Conservation (phyloP, 2,329 filamentous ascomycete genomes). For the Parafenestella ontariensis region DNA sequence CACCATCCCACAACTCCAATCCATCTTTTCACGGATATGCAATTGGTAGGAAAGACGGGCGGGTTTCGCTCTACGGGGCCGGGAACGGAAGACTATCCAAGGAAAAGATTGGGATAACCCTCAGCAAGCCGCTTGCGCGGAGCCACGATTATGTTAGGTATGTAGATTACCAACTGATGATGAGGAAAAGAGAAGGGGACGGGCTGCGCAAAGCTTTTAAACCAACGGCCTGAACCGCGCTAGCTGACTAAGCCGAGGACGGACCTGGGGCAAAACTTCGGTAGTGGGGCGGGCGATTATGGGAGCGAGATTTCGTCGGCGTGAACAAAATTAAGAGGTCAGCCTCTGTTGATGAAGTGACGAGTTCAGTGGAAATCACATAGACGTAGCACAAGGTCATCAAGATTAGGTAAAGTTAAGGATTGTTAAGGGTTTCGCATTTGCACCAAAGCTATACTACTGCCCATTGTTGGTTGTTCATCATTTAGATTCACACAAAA, state of each 20-base stretch:
- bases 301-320: background rate
- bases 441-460: constrained; percentile 45
- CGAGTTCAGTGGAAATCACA: background rate
- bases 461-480: constrained; percentile 27
- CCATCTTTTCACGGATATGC: constrained; percentile 51
- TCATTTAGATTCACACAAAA: constrained; percentile 31
- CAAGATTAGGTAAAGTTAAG: background rate
- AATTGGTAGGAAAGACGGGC: constrained; percentile 51
- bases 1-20: constrained; percentile 53
- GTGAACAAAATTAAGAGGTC: no score
- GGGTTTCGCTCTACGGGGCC: constrained; percentile 50
- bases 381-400: no score
- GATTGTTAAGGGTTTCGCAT: constrained; percentile 30
- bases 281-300: background rate
- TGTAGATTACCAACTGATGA: constrained; percentile 49
- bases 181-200: constrained; percentile 32
- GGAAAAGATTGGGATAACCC: constrained; percentile 45
- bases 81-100: constrained; percentile 54
- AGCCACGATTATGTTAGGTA: constrained; percentile 49
- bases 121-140: constrained; percentile 52
- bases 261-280: no score
- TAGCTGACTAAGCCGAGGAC: background rate
- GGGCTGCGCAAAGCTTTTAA: constrained; percentile 11
- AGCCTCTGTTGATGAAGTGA: no score
- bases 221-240: background rate